Conservation (phyloP, 2,329 filamentous ascomycete genomes). For the Penicillium sp. region DNA sequence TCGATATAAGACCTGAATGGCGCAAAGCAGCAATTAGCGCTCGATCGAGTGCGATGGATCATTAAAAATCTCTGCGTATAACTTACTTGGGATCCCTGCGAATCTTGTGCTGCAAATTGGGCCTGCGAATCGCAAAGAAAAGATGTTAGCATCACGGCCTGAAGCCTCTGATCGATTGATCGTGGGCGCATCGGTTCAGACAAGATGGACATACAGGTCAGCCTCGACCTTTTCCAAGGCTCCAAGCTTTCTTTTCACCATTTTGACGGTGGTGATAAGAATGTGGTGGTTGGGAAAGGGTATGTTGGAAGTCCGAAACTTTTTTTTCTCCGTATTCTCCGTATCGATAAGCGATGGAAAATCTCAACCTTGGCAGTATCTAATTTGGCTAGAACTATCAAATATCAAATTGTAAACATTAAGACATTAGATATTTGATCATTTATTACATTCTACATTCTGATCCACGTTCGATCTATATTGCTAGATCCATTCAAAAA, state of each 20-base stretch:
- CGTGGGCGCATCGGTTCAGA: slow-evolving; percentile 7
- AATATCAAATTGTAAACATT: not conserved
- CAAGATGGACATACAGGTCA: slow-evolving; percentile 62
- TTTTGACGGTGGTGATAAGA: slow-evolving; percentile 37
- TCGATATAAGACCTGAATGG: slow-evolving; percentile 73
- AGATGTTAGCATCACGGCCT: slow-evolving; percentile 24
- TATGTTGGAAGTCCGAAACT: slow-evolving; percentile 47
- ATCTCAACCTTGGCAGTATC: slow-evolving; percentile 10
- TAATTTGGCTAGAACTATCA: slow-evolving; percentile 5
- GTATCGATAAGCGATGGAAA: slow-evolving; percentile 37
- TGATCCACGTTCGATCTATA: not conserved
- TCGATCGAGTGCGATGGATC: not conserved
- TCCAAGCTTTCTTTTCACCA: slow-evolving; percentile 85
- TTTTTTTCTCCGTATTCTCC: slow-evolving; percentile 35
- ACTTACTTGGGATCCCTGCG: slow-evolving; percentile 75
- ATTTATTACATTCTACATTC: not conserved
- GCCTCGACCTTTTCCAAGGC: slow-evolving; percentile 95
- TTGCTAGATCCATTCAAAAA: slow-evolving; percentile 8
- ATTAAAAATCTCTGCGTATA: not conserved
- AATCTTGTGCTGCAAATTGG: slow-evolving; percentile 89
- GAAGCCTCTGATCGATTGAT: slow-evolving; percentile 13
- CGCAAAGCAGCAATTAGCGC: slow-evolving; percentile 6
- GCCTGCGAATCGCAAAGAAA: slow-evolving; percentile 47
- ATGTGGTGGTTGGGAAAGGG: slow-evolving; percentile 51
- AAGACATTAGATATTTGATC: not conserved